These are phyloP conservation scores for Myxozyma neotropica DNA, from an alignment of 805 yeast genomes.

Conservation along the genomic window DNA sequence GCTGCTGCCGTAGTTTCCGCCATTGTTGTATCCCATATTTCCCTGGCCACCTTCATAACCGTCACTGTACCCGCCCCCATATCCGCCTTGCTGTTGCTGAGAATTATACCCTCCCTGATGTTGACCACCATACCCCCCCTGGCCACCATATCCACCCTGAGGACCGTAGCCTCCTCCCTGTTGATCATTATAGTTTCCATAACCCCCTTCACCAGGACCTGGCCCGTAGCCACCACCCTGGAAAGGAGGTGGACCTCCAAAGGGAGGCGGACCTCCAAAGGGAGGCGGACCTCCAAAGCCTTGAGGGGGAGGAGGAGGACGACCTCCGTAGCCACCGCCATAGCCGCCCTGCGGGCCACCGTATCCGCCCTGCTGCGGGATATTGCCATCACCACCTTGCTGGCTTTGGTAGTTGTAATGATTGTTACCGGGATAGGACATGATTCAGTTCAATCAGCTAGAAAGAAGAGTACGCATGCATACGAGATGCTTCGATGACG, in stretches of 20 bases:
- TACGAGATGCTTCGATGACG: background rate
- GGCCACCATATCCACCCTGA: background rate
- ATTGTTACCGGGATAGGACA: conserved; percentile 45
- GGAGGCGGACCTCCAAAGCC: conserved; percentile 13
- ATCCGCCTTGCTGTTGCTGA: background rate
- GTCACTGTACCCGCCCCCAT: conserved; percentile 6
- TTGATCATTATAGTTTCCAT: background rate
- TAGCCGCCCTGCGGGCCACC: conserved; percentile 6
- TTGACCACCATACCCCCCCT: background rate
- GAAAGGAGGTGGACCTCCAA: conserved; percentile 17
- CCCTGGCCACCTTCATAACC: conserved; percentile 15
- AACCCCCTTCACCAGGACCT: background rate
- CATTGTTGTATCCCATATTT: background rate
- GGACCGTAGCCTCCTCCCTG: conserved; percentile 9
- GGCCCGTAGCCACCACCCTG: conserved; percentile 7
- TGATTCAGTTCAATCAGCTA: background rate
- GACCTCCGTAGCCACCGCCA: conserved; percentile 9
- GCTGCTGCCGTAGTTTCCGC: background rate
- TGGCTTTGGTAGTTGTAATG: conserved; percentile 41
- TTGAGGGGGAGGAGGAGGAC: background rate
- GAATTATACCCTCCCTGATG: conserved; percentile 3
- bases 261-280: conserved; percentile 30
- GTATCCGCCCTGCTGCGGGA: background rate
- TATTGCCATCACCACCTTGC: conserved; percentile 6
- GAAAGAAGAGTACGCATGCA: background rate